Evolutionary conservation across 371 early-diverging fungal genomes (phyloP).

Genomic region (Lichtheimia corymbifera): DNA sequence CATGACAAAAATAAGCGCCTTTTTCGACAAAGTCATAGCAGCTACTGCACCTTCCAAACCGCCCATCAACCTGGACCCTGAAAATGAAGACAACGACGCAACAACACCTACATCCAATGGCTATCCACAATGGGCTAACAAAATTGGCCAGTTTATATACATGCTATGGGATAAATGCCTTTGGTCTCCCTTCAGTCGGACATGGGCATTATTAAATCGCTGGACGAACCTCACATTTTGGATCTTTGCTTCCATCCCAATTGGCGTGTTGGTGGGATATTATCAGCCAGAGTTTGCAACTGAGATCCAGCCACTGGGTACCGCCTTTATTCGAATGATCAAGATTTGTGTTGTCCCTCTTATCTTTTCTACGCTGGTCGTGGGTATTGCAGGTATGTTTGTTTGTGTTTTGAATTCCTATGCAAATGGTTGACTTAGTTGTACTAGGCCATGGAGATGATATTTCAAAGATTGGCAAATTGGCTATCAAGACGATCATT

Average conservation of each 20-base stretch:
- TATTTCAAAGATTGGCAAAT: constrained; percentile 57
- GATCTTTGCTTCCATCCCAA: constrained; percentile 58
- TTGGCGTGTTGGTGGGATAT: constrained; percentile 65
- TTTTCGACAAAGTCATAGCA: neutral
- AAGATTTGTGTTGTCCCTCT: constrained; percentile 70
- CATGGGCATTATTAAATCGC: constrained; percentile 28
- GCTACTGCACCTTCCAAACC: neutral
- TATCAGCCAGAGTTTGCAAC: constrained; percentile 50
- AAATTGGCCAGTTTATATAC: neutral
- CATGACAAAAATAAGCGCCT: neutral
- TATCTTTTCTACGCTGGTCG: constrained; percentile 71
- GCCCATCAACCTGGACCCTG: neutral
- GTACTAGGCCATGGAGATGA: constrained; percentile 72
- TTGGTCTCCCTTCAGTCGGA: constrained; percentile 10
- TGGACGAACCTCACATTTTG: constrained; percentile 61
- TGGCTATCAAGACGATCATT: constrained; percentile 66
- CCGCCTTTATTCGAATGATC: constrained; percentile 69
- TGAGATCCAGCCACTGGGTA: constrained; percentile 53
- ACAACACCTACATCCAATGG: too few relatives aligned
- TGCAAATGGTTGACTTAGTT: neutral
- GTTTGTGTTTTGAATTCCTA: neutral
- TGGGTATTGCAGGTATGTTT: constrained; percentile 59
- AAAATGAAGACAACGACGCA: neutral
- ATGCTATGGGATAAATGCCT: constrained; percentile 8
- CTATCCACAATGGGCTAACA: constrained; percentile 13